Evolutionary conservation across 495 filamentous ascomycete species (phyloP), one percentile per base, ranked within the genome.

Genomic region (Trichoderma gamsii): DNA sequence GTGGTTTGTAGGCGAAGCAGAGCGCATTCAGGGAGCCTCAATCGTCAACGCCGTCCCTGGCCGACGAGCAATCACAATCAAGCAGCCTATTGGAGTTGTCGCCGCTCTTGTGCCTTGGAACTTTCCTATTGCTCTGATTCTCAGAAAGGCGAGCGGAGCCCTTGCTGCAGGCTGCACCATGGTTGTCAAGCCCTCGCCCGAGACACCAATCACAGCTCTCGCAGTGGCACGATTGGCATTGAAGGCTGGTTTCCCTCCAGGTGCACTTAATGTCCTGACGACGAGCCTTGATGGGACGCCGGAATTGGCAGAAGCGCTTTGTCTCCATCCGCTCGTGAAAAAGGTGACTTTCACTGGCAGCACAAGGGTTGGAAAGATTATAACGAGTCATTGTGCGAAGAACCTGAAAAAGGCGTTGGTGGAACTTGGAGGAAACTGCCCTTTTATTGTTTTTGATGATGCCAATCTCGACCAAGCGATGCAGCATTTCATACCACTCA

Each of bases 261-360:
- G 87, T 16, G 84, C 84, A 18, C 77, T 89, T 43, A 89, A 86
- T 72, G 78, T 88, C 41, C 71, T 89, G 41, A 84, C 86, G 0
- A 85, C 86, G 0, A 84, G 85, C 63, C 72, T 90, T 29, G 80
- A 84, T 16, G 90, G 90, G 66, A 91, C 88, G 0, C 85, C 87
- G 12, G 70, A 83, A 2, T 79, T 91, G 63, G 88, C 87, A 68
- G 83, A 87, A 71, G 84, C 87, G 4, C 80, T 92, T 41, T 90
- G 88, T 71, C 82, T 83, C 41, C 88, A 89, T 64, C 80, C 82
- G 4, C 79, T 83, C 5, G 84, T 92, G 5, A 86, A 86, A 74
- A 91, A 92, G 72, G 84, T 92, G 63, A 87, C 88, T 1, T 92
- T 92, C 75, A 92, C 89, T 4, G 89, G 89, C 59, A 87, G 84